Percentiles rank a stretch among this genome's conserved stretches.
These are phyloP conservation scores for Schizosaccharomyces japonicus DNA, from an alignment of 805 yeast genomes.

Conservation along the genomic window DNA sequence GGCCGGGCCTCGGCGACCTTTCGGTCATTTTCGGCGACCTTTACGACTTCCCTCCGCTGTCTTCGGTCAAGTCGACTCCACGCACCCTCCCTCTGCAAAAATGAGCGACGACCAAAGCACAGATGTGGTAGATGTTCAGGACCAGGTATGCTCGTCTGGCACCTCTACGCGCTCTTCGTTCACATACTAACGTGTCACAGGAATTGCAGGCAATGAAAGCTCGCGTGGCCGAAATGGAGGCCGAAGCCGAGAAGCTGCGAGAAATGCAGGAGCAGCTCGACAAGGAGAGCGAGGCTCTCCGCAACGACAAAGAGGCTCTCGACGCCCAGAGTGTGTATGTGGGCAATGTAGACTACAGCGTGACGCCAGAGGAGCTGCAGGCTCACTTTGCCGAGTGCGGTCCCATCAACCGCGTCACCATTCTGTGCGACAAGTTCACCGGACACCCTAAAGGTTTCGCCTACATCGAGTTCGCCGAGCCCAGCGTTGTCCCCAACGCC, in stretches of 20 bases:
- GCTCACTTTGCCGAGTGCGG: constrained; percentile 49
- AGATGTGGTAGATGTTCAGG: not conserved
- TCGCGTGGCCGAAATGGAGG: constrained; percentile 31
- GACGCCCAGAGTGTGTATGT: constrained; percentile 60
- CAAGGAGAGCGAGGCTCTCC: constrained; percentile 20
- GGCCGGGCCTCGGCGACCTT: too few species aligned
- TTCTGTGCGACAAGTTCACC: constrained; percentile 43
- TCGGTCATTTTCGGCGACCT: too few species aligned
- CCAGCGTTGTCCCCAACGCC: constrained; percentile 40
- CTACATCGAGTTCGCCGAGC: constrained; percentile 58
- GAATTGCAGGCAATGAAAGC: constrained; percentile 17
- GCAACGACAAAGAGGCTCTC: constrained; percentile 35
- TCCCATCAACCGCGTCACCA: constrained; percentile 55
- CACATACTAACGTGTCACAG: not conserved
- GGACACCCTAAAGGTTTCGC: constrained; percentile 79
- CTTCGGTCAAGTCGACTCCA: too few species aligned
- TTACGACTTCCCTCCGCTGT: too few species aligned
- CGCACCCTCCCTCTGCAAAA: too few species aligned
- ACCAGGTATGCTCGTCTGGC: not conserved
- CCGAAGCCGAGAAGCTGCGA: constrained; percentile 37
- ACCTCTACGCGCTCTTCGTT: not conserved
- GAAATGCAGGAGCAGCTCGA: constrained; percentile 31
- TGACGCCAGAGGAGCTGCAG: constrained; percentile 61
- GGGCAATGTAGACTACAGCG: constrained; percentile 61
- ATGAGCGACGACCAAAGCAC: constrained; percentile 2